These are phyloP conservation scores for Aspergillus tamarii DNA, from an alignment of 2,329 filamentous ascomycete species.

Conservation along the genomic window DNA sequence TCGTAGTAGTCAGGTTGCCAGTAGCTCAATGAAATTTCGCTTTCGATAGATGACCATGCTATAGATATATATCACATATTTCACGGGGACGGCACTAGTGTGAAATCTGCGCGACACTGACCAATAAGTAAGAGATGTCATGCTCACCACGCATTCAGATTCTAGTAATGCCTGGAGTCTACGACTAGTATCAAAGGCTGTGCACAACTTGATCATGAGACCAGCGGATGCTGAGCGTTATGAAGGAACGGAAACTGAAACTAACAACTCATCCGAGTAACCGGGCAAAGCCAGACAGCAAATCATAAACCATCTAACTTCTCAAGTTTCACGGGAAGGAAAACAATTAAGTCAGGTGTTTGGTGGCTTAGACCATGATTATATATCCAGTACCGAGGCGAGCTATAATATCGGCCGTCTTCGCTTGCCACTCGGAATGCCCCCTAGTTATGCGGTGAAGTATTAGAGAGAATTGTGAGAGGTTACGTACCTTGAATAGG, in stretches of 20 bases:
- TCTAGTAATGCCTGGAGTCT: neutral
- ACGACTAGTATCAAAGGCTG: neutral
- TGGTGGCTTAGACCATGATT: slow-evolving; percentile 1
- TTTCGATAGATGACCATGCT: neutral
- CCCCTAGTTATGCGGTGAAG: no score
- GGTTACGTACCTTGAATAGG: no score
- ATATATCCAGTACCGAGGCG: neutral
- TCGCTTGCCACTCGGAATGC: neutral
- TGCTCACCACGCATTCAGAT: neutral
- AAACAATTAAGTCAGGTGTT: neutral
- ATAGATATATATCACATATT: neutral
- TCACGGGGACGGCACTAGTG: neutral
- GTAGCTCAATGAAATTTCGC: neutral
- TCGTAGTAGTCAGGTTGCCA: neutral
- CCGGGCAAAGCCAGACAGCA: neutral
- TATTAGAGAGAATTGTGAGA: no score
- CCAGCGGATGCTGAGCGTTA: neutral
- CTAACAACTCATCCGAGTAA: neutral
- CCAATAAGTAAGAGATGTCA: neutral
- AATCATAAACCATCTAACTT: neutral
- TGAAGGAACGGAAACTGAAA: neutral
- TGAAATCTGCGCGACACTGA: neutral
- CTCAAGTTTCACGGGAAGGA: neutral
- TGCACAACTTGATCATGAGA: neutral
- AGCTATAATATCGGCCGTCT: neutral